phyloP scores from a whole-genome alignment of 768 basidiomycete genomes.

The Zangia roseola region DNA sequence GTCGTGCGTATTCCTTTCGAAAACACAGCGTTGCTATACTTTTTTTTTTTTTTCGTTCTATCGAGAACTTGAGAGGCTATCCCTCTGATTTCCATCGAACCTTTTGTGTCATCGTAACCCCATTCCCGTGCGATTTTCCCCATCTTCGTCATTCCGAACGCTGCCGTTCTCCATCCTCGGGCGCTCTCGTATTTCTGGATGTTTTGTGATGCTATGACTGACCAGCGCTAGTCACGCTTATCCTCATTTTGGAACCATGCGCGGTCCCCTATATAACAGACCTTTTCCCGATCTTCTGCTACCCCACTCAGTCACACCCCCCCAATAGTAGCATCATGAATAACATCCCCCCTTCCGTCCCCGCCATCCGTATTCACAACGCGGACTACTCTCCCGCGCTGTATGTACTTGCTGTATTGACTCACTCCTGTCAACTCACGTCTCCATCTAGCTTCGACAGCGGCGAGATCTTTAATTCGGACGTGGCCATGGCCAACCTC shows the following conservation, averaged over 20 bases:
- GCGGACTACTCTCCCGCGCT: slow-evolving; percentile 10
- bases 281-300: neutral
- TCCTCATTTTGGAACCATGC: slow-evolving; percentile 3
- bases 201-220: slow-evolving; percentile 3
- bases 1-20: neutral
- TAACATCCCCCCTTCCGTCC: slow-evolving; percentile 9
- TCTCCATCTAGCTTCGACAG: slow-evolving; percentile 8
- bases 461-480: neutral
- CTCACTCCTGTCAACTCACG: slow-evolving; percentile 8
- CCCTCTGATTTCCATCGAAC: slow-evolving; percentile 6
- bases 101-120: neutral
- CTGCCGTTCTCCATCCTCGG: neutral
- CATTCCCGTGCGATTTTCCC: neutral
- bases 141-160: slow-evolving; percentile 1
- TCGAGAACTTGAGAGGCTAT: slow-evolving; percentile 10
- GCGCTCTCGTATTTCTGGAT: neutral
- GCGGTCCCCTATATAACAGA: slow-evolving; percentile 23
- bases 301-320: slow-evolving; percentile 8
- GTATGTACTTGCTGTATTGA: slow-evolving; percentile 15
- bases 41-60: neutral
- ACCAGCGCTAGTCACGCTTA: slow-evolving; percentile 3
- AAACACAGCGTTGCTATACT: slow-evolving; percentile 18
- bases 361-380: slow-evolving; percentile 16
- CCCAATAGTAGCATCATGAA: slow-evolving; percentile 9
- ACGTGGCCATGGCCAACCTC: neutral